Evolutionary conservation across 805 yeast species (phyloP), one percentile per base, ranked within the genome.

Genomic region (Teunomyces kruisii): DNA sequence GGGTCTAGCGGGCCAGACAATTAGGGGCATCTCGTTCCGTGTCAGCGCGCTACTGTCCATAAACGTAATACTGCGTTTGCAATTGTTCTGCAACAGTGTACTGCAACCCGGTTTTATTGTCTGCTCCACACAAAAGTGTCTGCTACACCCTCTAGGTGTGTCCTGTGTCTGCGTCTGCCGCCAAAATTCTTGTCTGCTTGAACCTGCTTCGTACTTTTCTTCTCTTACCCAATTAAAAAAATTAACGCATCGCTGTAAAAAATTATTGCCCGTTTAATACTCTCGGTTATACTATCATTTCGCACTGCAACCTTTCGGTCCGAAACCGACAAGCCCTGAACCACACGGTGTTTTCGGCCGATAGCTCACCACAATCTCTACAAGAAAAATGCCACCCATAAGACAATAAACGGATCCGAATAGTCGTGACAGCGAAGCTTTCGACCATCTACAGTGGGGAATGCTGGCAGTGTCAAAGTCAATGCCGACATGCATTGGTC

Each of bases 161-260:
- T n/a, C n/a, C n/a, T n/a, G 22, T 19, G 22, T 19, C 22, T 19
- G 22, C 22, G 22, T 19, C 22, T 19, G 22, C 6, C 28, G 7
- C 28, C 28, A 8, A 26, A 8, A 26, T 26, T 26, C 12, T 26
- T 26, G 28, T 26, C 28, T 26, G 28, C 28, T 9, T 5, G 28
- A 3, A 26, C 12, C 28, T 19, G 15, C n/a, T 12, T 22, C 15
- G 17, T 35, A 9, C 28, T 19, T 22, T 22, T 22, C 15, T 35
- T 22, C 28, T 22, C 28, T 14, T 35, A 7, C 38, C 38, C 38
- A 35, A 35, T 35, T 35, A 35, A 22, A 35, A 35, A 19, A 35
- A 35, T 35, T 35, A 35, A 35, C 38, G 38, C 38, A 35, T 35
- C 38, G 38, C 9, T 22, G 6, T 9, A 17, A 13, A 35, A 35